A percentile compares a stretch with the other conserved stretches of the same genome.
These are phyloP conservation scores for Psilocybe azurescens DNA, from an alignment of 768 basidiomycete species.

Conservation along the genomic window DNA sequence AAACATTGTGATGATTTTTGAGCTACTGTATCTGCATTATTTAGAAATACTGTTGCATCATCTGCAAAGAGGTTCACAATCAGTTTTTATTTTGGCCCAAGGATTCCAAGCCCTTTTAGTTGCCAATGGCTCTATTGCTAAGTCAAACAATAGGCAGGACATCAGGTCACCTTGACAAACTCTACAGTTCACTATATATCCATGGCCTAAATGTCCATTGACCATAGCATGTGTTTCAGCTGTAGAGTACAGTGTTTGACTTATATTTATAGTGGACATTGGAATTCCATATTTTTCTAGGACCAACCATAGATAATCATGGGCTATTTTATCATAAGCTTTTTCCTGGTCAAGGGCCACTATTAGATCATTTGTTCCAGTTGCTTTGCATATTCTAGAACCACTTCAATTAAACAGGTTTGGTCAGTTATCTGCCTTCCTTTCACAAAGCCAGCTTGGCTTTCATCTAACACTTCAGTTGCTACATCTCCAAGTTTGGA, in stretches of 20 bases:
- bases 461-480: background rate
- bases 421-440: background rate
- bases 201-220: too few relatives aligned
- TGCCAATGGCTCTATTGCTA: conserved; percentile 32
- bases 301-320: too few relatives aligned
- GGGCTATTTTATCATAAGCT: too few relatives aligned
- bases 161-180: conserved; percentile 39
- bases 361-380: background rate
- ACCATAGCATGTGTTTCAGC: too few relatives aligned
- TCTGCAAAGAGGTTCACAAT: conserved; percentile 39
- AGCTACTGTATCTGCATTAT: conserved; percentile 21
- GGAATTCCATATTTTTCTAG: too few relatives aligned
- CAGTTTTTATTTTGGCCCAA: conserved; percentile 22
- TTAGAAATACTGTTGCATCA: conserved; percentile 38
- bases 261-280: too few relatives aligned
- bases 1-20: too few relatives aligned
- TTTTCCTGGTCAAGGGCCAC: background rate
- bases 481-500: background rate
- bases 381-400: background rate
- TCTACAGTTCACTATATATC: too few relatives aligned
- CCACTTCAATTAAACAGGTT: background rate
- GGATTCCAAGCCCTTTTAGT: conserved; percentile 29
- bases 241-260: too few relatives aligned
- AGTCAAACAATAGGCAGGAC: conserved; percentile 35
- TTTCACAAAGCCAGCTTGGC: background rate